A percentile compares a stretch with the other conserved stretches of the same genome.
phyloP scores from a whole-genome alignment of 495 filamentous ascomycete genomes.

The Penicillium steckii region DNA sequence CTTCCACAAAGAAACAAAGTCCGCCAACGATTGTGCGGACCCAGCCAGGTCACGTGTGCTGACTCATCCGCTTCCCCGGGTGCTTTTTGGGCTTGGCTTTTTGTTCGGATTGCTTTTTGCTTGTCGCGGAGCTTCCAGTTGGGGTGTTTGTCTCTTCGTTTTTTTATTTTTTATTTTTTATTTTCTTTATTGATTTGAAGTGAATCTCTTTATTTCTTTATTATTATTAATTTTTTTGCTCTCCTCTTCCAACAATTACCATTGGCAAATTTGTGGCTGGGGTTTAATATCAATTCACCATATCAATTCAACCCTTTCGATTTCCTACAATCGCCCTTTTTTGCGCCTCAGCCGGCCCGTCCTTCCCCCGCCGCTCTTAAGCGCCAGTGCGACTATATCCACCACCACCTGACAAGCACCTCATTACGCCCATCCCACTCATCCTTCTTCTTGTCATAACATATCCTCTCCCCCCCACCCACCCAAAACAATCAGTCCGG shows the following conservation, averaged over 20 bases:
- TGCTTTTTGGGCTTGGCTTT: too few species aligned
- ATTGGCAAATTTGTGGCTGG: too few species aligned
- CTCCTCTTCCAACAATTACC: neutral
- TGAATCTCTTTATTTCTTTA: neutral
- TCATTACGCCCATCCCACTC: conserved; percentile 7
- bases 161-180: neutral
- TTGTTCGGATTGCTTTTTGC: neutral
- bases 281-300: too few species aligned
- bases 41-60: neutral
- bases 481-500: neutral
- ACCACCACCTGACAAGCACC: conserved; percentile 20
- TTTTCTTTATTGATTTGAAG: too few species aligned
- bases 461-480: too few species aligned
- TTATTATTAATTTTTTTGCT: neutral
- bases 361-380: conserved; percentile 40
- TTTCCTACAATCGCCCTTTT: neutral
- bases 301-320: too few species aligned
- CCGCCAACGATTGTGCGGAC: conserved; percentile 15
- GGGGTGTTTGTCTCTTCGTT: too few species aligned
- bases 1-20: conserved; percentile 45
- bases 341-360: conserved; percentile 4
- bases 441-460: too few species aligned
- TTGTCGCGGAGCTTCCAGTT: too few species aligned
- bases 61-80: conserved; percentile 2
- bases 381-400: conserved; percentile 42